Evolutionary conservation across 2,329 filamentous ascomycete species (phyloP), one percentile per base, ranked within the genome.

Genomic region (Knufia petricola): DNA sequence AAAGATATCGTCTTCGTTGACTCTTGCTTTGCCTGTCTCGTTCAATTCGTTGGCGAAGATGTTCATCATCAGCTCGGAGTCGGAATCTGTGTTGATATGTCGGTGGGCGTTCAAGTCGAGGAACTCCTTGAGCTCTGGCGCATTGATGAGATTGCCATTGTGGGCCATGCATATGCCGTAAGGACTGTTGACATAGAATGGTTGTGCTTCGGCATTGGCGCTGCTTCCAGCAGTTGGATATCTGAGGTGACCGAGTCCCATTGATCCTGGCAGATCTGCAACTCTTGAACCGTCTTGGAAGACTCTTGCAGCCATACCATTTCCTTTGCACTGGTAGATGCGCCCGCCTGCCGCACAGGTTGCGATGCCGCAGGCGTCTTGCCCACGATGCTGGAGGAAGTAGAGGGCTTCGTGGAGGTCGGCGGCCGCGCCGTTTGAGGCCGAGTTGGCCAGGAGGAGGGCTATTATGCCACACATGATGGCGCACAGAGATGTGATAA

Each of bases 141-240:
- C 79, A 62, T 94, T 87, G 71, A 94, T 85, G 40, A 95, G 73
- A 67, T 95, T 95, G 52, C 89, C 88, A 61, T 95, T 95, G 68
- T 92, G 83, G 19, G 82, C 78, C 63, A 92, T 77, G 60, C 77
- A 85, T 59, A 94, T 84, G 41, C 87, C 87, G 62, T 87, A 92
- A 1, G 86, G 87, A 50, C 77, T 78, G 70, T 94, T 94, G 60
- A 92, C 87, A 63, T 92, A 95, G 66, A 95, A 94, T 0, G 89
- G 89, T 67, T 95, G 88, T 9, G 87, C 86, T 67, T 95, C 87
- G 6, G 87, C 82, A 61, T 87, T 90, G 50, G 79, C 79, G 57
- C 83, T 85, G 64, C 82, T 92, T 50, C 89, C 89, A 10, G 85
- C 85, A 6, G 89, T 95, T 9, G 89, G 89, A 66, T 95, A 95